Evolutionary conservation across 2,329 filamentous ascomycete species (phyloP).

Genomic region (Colletotrichum horii): DNA sequence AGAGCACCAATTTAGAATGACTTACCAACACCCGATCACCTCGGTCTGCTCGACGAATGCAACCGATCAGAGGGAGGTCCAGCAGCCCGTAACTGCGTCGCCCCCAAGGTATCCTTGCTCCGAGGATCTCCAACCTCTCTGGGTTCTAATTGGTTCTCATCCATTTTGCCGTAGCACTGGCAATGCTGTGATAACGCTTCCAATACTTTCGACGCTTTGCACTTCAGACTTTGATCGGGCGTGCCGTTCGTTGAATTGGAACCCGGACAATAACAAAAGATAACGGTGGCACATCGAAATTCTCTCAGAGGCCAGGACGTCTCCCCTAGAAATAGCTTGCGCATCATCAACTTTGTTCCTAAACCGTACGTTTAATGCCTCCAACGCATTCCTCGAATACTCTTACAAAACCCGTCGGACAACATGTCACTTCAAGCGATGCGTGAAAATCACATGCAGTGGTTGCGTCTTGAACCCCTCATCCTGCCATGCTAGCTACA

Average conservation of each 20-base stretch:
- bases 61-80: not conserved
- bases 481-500: fast-evolving
- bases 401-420: fast-evolving
- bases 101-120: not conserved
- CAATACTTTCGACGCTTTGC: not conserved
- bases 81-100: not conserved
- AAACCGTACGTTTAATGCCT: not conserved
- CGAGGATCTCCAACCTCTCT: not conserved
- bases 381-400: fast-evolving
- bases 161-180: not conserved
- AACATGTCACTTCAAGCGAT: not conserved
- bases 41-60: not conserved
- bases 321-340: not conserved
- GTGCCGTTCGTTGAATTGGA: fast-evolving
- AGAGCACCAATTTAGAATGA: not conserved
- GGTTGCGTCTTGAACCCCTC: no score
- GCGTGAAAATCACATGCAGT: not conserved
- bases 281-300: not conserved
- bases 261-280: not conserved
- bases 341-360: not conserved
- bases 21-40: not conserved
- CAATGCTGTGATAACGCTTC: not conserved
- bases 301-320: fast-evolving
- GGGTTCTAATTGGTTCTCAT: not conserved
- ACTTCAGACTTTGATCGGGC: not conserved